phyloP scores from a whole-genome alignment of 176 grass and related monocot species.

The Rhynchospora breviuscula region DNA sequence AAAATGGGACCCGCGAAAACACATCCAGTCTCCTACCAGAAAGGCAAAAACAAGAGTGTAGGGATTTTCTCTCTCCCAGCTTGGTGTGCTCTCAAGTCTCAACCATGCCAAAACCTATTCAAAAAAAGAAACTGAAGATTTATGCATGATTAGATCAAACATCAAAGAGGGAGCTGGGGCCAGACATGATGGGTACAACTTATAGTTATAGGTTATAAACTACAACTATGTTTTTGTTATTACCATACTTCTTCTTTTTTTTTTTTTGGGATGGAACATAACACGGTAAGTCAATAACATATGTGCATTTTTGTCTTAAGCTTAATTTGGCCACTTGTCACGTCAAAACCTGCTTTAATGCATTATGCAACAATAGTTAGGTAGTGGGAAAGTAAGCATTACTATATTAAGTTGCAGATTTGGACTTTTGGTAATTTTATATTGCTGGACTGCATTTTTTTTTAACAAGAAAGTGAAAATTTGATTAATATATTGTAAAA shows the following conservation, averaged over 20 bases:
- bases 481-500: background rate
- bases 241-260: background rate
- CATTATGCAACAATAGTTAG: background rate
- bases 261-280: background rate
- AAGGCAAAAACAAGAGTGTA: constrained; percentile 22
- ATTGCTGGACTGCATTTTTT: background rate
- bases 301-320: background rate
- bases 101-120: constrained; percentile 17
- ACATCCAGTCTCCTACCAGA: constrained; percentile 4
- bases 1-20: constrained; percentile 1
- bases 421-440: background rate
- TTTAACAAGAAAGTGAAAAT: background rate
- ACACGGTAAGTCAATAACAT: background rate
- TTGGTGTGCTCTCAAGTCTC: constrained; percentile 1
- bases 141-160: background rate
- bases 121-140: constrained; percentile 6
- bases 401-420: background rate
- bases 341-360: background rate
- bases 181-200: background rate
- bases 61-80: constrained; percentile 11
- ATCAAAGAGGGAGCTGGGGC: background rate
- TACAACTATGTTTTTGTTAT: background rate
- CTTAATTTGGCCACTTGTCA: background rate
- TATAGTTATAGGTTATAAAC: background rate
- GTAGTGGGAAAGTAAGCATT: background rate